phyloP scores from a whole-genome alignment of 2,329 filamentous ascomycete genomes.

The Arthroderma sp. region DNA sequence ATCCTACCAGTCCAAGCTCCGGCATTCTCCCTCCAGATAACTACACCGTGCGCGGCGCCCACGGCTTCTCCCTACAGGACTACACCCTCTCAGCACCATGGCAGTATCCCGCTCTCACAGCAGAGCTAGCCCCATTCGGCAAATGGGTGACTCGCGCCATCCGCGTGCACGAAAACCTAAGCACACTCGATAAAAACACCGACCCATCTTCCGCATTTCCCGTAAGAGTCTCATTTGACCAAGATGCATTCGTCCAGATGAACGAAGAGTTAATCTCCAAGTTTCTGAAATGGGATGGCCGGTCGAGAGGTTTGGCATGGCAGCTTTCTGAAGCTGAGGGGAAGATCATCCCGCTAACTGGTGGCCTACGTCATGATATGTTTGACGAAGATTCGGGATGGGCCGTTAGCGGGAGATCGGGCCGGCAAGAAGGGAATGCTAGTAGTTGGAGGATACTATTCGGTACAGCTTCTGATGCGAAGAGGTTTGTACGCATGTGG shows the following conservation, averaged over 20 bases:
- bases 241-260: conserved; percentile 1
- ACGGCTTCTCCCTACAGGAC: conserved; percentile 8
- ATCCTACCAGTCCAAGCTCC: conserved; percentile 5
- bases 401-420: too few relatives aligned
- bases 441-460: conserved; percentile 44
- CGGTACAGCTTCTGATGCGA: conserved; percentile 40
- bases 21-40: conserved; percentile 8
- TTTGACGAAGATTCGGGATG: neutral
- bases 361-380: conserved; percentile 5
- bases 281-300: conserved; percentile 10
- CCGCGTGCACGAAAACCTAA: conserved; percentile 8
- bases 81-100: conserved; percentile 12
- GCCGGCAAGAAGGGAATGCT: conserved; percentile 1
- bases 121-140: conserved; percentile 11
- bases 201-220: conserved; percentile 5
- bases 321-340: conserved; percentile 7
- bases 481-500: conserved; percentile 41
- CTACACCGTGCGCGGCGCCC: conserved; percentile 1
- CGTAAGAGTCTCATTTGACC: conserved; percentile 11
- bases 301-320: conserved; percentile 9
- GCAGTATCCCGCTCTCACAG: conserved; percentile 8
- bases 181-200: neutral
- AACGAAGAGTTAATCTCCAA: conserved; percentile 5
- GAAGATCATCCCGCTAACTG: conserved; percentile 7
- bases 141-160: conserved; percentile 9